These are phyloP conservation scores for Dillenia turbinata DNA, from an alignment of 164 flowering plant genomes.

Conservation along the genomic window DNA sequence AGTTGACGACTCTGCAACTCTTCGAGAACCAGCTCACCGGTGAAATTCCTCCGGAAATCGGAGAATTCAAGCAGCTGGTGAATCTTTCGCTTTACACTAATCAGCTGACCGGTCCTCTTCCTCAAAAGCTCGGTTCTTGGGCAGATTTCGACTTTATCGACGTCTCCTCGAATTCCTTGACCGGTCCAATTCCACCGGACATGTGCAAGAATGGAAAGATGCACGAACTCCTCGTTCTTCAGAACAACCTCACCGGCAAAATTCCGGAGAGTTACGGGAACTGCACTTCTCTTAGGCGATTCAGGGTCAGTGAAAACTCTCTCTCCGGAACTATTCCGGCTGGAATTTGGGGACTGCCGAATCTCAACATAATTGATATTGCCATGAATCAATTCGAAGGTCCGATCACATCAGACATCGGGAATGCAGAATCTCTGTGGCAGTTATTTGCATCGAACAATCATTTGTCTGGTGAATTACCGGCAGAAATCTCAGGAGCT, in stretches of 20 bases:
- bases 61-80: slow-evolving; percentile 50
- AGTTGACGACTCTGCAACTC: slow-evolving; percentile 43
- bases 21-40: slow-evolving; percentile 47
- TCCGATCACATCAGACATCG: slow-evolving; percentile 44
- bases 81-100: slow-evolving; percentile 71
- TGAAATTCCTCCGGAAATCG: slow-evolving; percentile 51
- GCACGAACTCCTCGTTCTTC: slow-evolving; percentile 49
- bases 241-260: slow-evolving; percentile 64
- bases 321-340: slow-evolving; percentile 69
- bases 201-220: slow-evolving; percentile 84
- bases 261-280: slow-evolving; percentile 66
- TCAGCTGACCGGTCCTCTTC: slow-evolving; percentile 60
- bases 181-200: slow-evolving; percentile 85
- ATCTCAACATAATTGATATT: slow-evolving; percentile 46
- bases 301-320: slow-evolving; percentile 64
- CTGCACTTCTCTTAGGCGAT: slow-evolving; percentile 47
- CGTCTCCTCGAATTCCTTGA: slow-evolving; percentile 56
- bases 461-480: slow-evolving; percentile 53
- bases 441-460: slow-evolving; percentile 35
- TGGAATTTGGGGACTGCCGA: slow-evolving; percentile 79
- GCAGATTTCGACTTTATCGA: slow-evolving; percentile 74
- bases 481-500: slow-evolving; percentile 51
- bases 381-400: slow-evolving; percentile 58
- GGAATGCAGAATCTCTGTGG: slow-evolving; percentile 35
- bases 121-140: slow-evolving; percentile 76